Conservation (phyloP, 129 eudicot species). For the Heracleum sosnowskyi region DNA sequence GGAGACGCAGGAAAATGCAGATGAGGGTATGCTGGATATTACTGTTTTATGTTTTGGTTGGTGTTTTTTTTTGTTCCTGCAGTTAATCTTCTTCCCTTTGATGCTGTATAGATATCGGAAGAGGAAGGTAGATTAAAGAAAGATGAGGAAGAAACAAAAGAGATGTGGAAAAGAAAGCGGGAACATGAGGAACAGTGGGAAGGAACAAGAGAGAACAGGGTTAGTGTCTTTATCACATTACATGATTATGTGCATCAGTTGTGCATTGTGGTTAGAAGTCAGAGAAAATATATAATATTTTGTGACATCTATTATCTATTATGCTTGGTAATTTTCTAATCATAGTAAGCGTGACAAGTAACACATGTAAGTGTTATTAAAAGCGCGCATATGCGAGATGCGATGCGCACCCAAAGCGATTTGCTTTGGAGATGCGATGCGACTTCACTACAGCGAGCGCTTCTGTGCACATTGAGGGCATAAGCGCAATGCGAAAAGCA, state of each 20-base stretch:
- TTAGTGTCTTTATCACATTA: slow-evolving; percentile 22
- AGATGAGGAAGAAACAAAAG: slow-evolving; percentile 96
- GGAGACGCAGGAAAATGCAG: slow-evolving; percentile 98
- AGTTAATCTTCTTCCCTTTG: slow-evolving; percentile 2
- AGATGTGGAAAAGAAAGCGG: slow-evolving; percentile 97
- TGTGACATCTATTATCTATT: background rate
- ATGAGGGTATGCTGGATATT: slow-evolving; percentile 67
- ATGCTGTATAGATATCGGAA: slow-evolving; percentile 64
- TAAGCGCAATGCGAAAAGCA: too few relatives aligned
- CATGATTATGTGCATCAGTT: background rate
- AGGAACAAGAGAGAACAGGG: slow-evolving; percentile 98
- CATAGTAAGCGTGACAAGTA: background rate
- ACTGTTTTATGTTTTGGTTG: slow-evolving; percentile 9
- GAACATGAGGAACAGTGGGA: slow-evolving; percentile 99
- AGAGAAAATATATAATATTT: background rate
- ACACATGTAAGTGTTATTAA: too few relatives aligned
- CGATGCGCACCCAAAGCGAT: too few relatives aligned
- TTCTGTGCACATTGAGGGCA: too few relatives aligned
- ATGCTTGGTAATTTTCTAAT: background rate
- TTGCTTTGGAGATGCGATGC: too few relatives aligned
- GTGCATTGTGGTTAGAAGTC: background rate
- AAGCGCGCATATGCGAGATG: too few relatives aligned
- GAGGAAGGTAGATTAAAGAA: slow-evolving; percentile 99
- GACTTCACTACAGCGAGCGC: too few relatives aligned
- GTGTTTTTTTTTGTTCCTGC: background rate